These are phyloP conservation scores for Suillus lakei DNA, from an alignment of 768 basidiomycete genomes.

Conservation along the genomic window DNA sequence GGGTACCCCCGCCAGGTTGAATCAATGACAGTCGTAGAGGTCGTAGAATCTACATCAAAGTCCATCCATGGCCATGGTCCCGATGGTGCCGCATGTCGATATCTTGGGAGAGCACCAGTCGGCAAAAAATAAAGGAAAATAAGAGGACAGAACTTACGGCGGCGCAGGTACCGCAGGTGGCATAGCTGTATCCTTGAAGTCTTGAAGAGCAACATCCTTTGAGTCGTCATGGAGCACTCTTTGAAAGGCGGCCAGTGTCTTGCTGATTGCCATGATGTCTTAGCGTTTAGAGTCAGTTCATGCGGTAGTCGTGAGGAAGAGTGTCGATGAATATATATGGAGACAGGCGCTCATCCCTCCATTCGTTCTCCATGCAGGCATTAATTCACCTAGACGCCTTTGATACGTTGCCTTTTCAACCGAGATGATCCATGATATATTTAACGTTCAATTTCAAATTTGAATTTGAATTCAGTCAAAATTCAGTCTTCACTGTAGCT, in stretches of 20 bases:
- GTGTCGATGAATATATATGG: not conserved
- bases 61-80: constrained; percentile 42
- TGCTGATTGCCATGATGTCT: not conserved
- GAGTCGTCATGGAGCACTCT: too few relatives aligned
- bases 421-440: too few relatives aligned
- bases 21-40: not conserved
- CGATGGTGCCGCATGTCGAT: constrained; percentile 27
- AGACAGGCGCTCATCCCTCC: not conserved
- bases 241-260: not conserved
- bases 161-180: constrained; percentile 5
- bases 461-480: too few relatives aligned
- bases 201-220: not conserved
- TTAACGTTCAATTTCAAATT: too few relatives aligned
- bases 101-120: constrained; percentile 6
- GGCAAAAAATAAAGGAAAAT: too few relatives aligned
- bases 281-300: too few relatives aligned
- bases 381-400: too few relatives aligned
- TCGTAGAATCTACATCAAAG: constrained; percentile 1
- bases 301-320: not conserved
- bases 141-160: not conserved
- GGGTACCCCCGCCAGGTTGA: constrained; percentile 27
- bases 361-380: too few relatives aligned
- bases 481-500: too few relatives aligned
- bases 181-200: not conserved
- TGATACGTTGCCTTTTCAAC: too few relatives aligned